Percentiles rank a stretch among this genome's conserved stretches.
Conservation (phyloP, 2,329 filamentous ascomycete species). For the Paecilomyces niveus region DNA sequence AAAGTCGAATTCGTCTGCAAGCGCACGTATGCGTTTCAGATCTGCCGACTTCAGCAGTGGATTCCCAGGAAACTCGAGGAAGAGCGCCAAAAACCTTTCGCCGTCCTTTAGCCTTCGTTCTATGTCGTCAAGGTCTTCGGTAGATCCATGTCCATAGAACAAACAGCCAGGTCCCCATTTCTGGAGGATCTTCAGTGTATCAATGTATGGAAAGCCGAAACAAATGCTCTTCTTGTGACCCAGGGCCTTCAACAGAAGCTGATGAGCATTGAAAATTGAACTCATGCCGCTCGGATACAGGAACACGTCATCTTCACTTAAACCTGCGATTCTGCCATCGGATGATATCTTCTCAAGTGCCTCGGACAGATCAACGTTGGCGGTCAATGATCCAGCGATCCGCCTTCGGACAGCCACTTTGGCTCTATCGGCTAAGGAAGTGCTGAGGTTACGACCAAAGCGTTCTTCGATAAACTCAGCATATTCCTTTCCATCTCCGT, state of each 20-base stretch:
- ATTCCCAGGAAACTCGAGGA: slow-evolving; percentile 94
- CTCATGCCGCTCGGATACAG: slow-evolving; percentile 91
- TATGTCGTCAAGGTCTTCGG: slow-evolving; percentile 74
- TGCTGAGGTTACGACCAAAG: slow-evolving; percentile 83
- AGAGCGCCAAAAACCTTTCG: slow-evolving; percentile 73
- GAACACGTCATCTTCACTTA: slow-evolving; percentile 81
- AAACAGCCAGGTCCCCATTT: slow-evolving; percentile 87
- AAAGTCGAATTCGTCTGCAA: slow-evolving; percentile 82
- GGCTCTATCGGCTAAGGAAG: slow-evolving; percentile 70
- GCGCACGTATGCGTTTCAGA: slow-evolving; percentile 66
- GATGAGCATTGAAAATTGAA: slow-evolving; percentile 83
- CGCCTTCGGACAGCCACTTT: slow-evolving; percentile 78
- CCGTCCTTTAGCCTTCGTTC: slow-evolving; percentile 64
- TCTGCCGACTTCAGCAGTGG: slow-evolving; percentile 81
- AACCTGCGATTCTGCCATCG: slow-evolving; percentile 40
- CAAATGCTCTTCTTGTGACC: slow-evolving; percentile 69
- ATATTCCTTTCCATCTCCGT: slow-evolving; percentile 55
- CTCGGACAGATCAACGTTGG: slow-evolving; percentile 60
- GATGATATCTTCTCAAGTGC: slow-evolving; percentile 41
- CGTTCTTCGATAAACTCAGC: slow-evolving; percentile 84
- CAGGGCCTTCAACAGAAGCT: slow-evolving; percentile 59
- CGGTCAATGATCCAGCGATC: slow-evolving; percentile 78
- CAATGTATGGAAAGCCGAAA: slow-evolving; percentile 96
- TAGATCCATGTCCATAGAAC: slow-evolving; percentile 78
- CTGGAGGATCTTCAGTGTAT: slow-evolving; percentile 88